Evolutionary conservation across 306 rosid species (phyloP).

Genomic region (Quercus glauca): DNA sequence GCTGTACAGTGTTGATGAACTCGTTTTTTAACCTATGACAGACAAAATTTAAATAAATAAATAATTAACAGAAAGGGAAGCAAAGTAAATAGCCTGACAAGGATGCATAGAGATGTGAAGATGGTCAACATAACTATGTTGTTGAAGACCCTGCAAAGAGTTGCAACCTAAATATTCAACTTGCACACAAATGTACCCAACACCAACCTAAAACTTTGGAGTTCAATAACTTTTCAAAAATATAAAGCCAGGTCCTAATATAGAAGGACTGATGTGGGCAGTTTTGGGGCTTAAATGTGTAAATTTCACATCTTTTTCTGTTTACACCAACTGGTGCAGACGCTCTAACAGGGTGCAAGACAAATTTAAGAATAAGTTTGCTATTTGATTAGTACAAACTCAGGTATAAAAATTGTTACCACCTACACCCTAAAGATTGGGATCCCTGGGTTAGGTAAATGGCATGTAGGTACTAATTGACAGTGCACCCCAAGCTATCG

Average conservation of each 20-base stretch:
- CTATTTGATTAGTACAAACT: neutral
- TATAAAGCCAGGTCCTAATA: no score
- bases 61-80: neutral
- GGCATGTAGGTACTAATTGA: no score
- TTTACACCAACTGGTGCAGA: no score
- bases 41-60: no score
- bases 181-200: no score
- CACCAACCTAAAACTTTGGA: no score
- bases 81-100: neutral
- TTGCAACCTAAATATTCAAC: no score
- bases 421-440: neutral
- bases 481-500: neutral
- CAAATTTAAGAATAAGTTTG: no score
- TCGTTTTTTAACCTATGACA: slow-evolving; percentile 57
- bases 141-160: neutral
- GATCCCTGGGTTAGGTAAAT: neutral
- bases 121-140: neutral
- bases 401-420: neutral
- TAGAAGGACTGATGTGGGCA: no score
- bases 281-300: no score
- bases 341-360: neutral
- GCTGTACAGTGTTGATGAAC: slow-evolving; percentile 68
- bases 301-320: no score
- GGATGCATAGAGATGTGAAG: neutral
- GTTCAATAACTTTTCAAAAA: no score